Evolutionary conservation across 805 yeast genomes (phyloP), one percentile per base, ranked within the genome.

Genomic region (Huiozyma sinensis): DNA sequence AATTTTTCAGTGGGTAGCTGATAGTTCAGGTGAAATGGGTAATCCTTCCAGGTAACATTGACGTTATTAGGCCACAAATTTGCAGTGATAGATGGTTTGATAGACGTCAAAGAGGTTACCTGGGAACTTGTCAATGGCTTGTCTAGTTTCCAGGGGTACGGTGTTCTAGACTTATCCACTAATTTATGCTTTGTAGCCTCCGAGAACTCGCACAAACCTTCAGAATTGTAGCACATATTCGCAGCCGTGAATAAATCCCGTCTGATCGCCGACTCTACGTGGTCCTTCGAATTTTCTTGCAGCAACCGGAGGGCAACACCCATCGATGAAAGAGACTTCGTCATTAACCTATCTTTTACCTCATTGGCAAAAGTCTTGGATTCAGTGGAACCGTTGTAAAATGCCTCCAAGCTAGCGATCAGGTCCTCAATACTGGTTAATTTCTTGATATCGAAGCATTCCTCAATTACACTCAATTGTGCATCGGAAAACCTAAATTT

Each of bases 1-100:
- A 78, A 83, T 33, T 60, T 49, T 63, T 83, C 86, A 9, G 76
- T 69, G 42, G 97, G 97, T 51, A 92, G 71, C 30, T 95, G 95
- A 72, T 77, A 82, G 39, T 50, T 53, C 28, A 44, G 31, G 38
- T 61, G 65, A 36, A 55, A 52, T 24, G 72, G 70, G 55, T 76
- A 73, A 49, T 71, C 64, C 32, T 56, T 59, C 64, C 69, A 74
- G 13, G 72, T 66, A 36, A 63, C 57, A 37, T 58, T 57, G 30
- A 63, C 50, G 37, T 52, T 47, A 28, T 52, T 52, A 17, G 58
- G 58, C 40, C 58, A 60, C 36, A 62, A 44, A 45, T 64, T 50
- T 43, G 62, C 47, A 24, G 64, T 47, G 52, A 58, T 50, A 29
- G 65, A 58, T 44, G 63, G 62, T 47, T 55, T 61, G 49, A 55